Conservation (phyloP, 176 grass and related monocot genomes). For the Ananas comosus region DNA sequence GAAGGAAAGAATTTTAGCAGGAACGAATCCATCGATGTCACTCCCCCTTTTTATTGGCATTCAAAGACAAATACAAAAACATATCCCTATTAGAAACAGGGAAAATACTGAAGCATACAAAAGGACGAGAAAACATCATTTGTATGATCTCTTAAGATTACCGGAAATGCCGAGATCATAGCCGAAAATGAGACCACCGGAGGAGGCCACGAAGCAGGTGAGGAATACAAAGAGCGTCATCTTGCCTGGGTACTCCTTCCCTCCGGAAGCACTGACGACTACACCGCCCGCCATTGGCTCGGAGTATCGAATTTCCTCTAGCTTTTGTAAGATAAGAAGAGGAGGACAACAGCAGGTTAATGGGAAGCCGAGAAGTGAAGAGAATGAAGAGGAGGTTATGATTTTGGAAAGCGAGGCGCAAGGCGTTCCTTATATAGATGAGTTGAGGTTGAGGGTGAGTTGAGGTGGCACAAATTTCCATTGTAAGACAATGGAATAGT, state of each 20-base stretch:
- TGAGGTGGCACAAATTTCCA: no score
- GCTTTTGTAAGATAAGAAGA: background rate
- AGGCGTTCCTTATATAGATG: no score
- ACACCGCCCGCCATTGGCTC: slow-evolving; percentile 8
- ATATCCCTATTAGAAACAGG: background rate
- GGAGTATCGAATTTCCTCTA: background rate
- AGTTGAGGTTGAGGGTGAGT: no score
- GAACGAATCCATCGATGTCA: slow-evolving; percentile 23
- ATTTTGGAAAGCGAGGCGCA: no score
- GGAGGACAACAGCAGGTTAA: background rate
- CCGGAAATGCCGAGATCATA: slow-evolving; percentile 15
- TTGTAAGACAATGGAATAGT: no score
- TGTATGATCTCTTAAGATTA: background rate
- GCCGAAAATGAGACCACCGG: slow-evolving; percentile 16
- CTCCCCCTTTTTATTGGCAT: slow-evolving; percentile 7
- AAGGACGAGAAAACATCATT: background rate
- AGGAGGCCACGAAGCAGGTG: slow-evolving; percentile 14
- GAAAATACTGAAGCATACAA: background rate
- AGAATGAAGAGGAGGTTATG: background rate
- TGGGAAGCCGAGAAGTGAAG: background rate
- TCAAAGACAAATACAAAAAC: background rate
- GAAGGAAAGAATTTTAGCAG: slow-evolving; percentile 20
- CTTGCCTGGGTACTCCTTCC: slow-evolving; percentile 15
- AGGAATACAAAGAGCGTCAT: slow-evolving; percentile 15
- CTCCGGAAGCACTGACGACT: background rate